Conservation (phyloP, 257 asterid species). For the Parsonsia alboflavescens region DNA sequence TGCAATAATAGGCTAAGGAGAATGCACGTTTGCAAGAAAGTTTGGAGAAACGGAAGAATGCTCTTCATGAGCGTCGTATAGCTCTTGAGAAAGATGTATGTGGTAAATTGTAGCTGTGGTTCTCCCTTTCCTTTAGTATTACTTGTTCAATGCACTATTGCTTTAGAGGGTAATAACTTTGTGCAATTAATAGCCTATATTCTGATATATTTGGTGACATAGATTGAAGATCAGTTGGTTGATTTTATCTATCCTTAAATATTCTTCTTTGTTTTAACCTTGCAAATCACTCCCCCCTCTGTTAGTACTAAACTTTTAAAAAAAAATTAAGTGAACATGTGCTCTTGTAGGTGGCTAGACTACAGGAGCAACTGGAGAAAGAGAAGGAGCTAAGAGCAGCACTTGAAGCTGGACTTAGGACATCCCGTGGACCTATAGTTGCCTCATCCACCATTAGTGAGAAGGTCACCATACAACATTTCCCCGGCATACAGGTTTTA, state of each 20-base stretch:
- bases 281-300: background rate
- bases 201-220: background rate
- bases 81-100: slow-evolving; percentile 88
- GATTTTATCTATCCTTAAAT: background rate
- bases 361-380: slow-evolving; percentile 66
- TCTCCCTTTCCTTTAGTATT: slow-evolving; percentile 1
- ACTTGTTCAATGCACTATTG: background rate
- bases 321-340: slow-evolving; percentile 1
- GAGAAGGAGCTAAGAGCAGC: slow-evolving; percentile 65
- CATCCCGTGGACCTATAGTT: slow-evolving; percentile 38
- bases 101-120: slow-evolving; percentile 10
- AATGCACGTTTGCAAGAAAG: slow-evolving; percentile 54
- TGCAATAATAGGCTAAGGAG: slow-evolving; percentile 41
- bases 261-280: no score
- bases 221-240: background rate
- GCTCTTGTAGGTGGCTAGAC: slow-evolving; percentile 56
- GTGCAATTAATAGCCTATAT: background rate
- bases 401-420: slow-evolving; percentile 63
- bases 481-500: slow-evolving; percentile 5
- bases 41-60: slow-evolving; percentile 59
- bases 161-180: background rate
- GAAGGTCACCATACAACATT: slow-evolving; percentile 42
- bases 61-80: slow-evolving; percentile 63
- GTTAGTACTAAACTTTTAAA: background rate
- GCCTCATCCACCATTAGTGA: slow-evolving; percentile 50